Percentiles rank a stretch among this genome's conserved stretches.
These are phyloP conservation scores for Cladosporium colombiae DNA, from an alignment of 2,329 filamentous ascomycete genomes.

Conservation along the genomic window DNA sequence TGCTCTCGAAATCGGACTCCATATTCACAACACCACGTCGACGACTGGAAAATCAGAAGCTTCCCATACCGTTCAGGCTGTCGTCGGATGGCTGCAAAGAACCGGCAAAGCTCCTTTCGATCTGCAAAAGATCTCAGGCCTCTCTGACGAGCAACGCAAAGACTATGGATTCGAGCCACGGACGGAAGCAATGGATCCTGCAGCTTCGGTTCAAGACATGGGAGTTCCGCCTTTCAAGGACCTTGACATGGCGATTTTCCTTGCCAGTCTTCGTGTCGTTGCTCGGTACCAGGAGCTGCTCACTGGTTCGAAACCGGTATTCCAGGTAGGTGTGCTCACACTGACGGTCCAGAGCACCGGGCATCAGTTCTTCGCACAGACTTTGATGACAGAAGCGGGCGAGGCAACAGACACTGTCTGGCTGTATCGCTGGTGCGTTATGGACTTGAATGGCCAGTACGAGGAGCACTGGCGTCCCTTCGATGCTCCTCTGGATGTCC, in stretches of 20 bases:
- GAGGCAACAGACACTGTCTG: slow-evolving; percentile 21
- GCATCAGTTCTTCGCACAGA: slow-evolving; percentile 15
- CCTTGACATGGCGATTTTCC: slow-evolving; percentile 6
- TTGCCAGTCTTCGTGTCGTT: slow-evolving; percentile 3
- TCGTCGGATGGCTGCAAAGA: not conserved
- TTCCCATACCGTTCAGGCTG: not conserved
- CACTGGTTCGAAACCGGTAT: slow-evolving; percentile 3
- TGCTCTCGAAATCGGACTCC: not conserved
- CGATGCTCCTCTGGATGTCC: not conserved
- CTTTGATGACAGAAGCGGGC: not conserved
- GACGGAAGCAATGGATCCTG: not conserved
- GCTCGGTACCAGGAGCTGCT: not conserved
- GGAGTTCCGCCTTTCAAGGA: slow-evolving; percentile 12
- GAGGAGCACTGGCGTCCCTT: slow-evolving; percentile 22
- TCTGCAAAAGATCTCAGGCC: not conserved
- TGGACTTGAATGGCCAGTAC: slow-evolving; percentile 4
- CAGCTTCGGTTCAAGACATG: not conserved
- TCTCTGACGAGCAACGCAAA: not conserved
- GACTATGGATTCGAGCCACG: not conserved
- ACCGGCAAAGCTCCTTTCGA: not conserved
- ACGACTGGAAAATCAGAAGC: not conserved
- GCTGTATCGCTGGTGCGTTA: slow-evolving; percentile 20
- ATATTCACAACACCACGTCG: not conserved
- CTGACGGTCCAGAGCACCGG: not conserved
- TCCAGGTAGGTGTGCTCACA: slow-evolving; percentile 19